phyloP scores from a whole-genome alignment of 768 basidiomycete species.

The Leucocoprinus leucothites region DNA sequence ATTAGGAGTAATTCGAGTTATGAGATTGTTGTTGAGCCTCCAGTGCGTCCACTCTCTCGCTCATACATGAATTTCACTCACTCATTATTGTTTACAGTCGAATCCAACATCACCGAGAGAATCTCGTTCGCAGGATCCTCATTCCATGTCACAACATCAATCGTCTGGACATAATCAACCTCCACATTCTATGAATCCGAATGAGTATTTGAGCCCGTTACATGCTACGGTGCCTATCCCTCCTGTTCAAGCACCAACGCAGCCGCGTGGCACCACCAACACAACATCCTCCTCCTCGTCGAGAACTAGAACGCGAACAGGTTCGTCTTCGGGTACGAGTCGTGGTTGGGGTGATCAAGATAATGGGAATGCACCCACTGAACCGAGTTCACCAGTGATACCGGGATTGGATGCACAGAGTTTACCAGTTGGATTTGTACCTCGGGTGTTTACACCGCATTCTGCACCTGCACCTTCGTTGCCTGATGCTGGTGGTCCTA shows the following conservation, averaged over 20 bases:
- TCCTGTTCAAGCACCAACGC: not conserved
- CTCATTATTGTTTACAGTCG: not conserved
- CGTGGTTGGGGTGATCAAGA: too few relatives aligned
- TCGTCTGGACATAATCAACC: not conserved
- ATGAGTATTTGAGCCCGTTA: not conserved
- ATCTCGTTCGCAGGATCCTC: too few relatives aligned
- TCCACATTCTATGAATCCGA: not conserved
- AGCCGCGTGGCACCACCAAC: not conserved
- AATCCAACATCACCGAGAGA: not conserved
- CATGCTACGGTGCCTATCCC: not conserved
- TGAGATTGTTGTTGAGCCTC: slow-evolving; percentile 2
- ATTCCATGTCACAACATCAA: not conserved
- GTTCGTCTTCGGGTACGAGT: too few relatives aligned
- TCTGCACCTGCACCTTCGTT: not conserved
- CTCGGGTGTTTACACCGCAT: too few relatives aligned
- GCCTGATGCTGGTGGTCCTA: not conserved
- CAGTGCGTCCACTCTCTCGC: not conserved
- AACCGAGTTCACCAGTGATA: not conserved
- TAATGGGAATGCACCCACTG: too few relatives aligned
- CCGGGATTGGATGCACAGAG: too few relatives aligned
- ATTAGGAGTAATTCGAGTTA: not conserved
- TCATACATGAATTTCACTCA: not conserved
- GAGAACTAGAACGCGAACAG: too few relatives aligned
- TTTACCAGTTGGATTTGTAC: too few relatives aligned
- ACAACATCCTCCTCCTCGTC: too few relatives aligned